Evolutionary conservation across 2,329 filamentous ascomycete species (phyloP), one percentile per base, ranked within the genome.

Genomic region (Arthrobotrys sphaeroides): DNA sequence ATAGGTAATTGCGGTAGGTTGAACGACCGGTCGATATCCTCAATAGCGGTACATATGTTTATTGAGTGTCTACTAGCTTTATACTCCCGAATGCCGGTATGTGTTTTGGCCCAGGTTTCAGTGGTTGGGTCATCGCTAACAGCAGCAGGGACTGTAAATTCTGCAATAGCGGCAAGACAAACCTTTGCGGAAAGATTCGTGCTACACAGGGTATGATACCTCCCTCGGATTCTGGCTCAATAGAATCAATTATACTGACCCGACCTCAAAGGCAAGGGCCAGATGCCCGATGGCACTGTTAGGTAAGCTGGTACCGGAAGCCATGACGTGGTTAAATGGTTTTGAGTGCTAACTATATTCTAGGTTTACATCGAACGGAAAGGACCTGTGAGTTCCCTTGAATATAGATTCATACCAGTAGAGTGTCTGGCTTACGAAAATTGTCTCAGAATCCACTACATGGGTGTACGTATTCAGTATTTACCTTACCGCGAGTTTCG

Each of bases 141-240:
- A 20, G 18, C 2, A 98, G 95, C 86, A 87, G 89, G 80, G 94
- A 98, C 84, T 99, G 95, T 90, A 98, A 98, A 87, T 98, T 98
- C 88, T 99, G 95, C 90, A 95, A 93, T 84, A 98, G 94, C 43
- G 95, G 94, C 85, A 99, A 99, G 90, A 98, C 94, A 81, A 97
- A 98, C 85, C 91, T 98, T 73, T 76, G 72, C 85, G 95, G 95
- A 83, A 98, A 98, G 89, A 99, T 99, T 84, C 91, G 95, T 55
- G 49, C 49, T 38, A 55, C 49, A 3, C 49, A 55, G 81, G 70
- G 70, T 68, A 74, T 47, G 33, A 2, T 12, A 31, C 26, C n/a
- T 18, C 7, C 16, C 22, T 36, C 36, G n/a, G n/a, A n/a, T n/a
- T n/a, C n/a, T n/a, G n/a, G n/a, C n/a, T n/a, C n/a, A n/a, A n/a